Evolutionary conservation across 2,329 filamentous ascomycete species (phyloP).

Genomic region (Aspergillus sp.): DNA sequence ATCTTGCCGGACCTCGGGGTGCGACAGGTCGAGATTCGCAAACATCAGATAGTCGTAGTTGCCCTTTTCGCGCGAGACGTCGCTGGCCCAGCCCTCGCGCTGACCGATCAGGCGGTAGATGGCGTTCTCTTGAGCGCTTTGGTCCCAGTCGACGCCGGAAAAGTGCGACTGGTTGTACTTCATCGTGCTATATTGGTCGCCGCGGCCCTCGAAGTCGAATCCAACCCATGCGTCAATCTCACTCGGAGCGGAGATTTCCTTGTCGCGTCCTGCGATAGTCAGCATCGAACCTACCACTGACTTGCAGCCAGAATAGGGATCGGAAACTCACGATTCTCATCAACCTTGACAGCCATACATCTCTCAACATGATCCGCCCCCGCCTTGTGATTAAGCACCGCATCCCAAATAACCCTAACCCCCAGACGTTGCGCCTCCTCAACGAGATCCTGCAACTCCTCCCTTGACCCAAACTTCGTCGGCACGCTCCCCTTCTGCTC

Average conservation of each 20-base stretch:
- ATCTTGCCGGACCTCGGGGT: constrained; percentile 67
- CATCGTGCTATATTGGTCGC: constrained; percentile 62
- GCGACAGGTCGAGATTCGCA: constrained; percentile 68
- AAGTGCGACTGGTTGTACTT: constrained; percentile 72
- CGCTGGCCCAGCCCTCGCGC: constrained; percentile 66
- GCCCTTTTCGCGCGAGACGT: constrained; percentile 66
- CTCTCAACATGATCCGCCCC: constrained; percentile 68
- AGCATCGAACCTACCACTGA: background rate
- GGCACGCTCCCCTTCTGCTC: constrained; percentile 65
- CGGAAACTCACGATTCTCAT: constrained; percentile 49
- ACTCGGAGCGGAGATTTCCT: constrained; percentile 3
- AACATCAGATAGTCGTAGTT: constrained; percentile 75
- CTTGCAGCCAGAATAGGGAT: too few relatives aligned
- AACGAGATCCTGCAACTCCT: constrained; percentile 62
- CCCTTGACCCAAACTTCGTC: constrained; percentile 71
- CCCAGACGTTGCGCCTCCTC: constrained; percentile 57
- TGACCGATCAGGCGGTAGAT: constrained; percentile 69
- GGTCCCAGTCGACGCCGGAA: constrained; percentile 69
- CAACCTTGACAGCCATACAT: constrained; percentile 66
- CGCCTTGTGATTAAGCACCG: constrained; percentile 73
- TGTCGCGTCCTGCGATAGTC: constrained; percentile 13
- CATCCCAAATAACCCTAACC: constrained; percentile 68
- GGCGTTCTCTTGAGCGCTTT: constrained; percentile 58
- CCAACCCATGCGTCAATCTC: constrained; percentile 65
- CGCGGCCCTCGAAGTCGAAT: constrained; percentile 67